Base-by-base conservation (phyloP, 805 yeast genomes). In the Candida dendrica region DNA sequence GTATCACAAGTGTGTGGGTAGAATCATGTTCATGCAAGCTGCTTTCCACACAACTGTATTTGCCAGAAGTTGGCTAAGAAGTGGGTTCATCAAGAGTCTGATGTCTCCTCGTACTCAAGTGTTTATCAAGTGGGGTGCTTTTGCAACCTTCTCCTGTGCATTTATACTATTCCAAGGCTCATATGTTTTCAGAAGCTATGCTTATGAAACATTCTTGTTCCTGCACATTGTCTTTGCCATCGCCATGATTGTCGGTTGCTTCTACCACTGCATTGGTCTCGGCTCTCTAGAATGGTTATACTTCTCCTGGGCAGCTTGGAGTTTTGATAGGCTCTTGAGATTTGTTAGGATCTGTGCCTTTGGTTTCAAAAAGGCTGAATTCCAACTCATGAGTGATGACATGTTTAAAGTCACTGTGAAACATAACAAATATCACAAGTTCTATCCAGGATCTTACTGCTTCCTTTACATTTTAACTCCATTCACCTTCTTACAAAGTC, bases 1-100 rank as follows among this genome's bases (percentile, higher is more conserved):
- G 31, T 74, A 75, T 53, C 96, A 87, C 60, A 80, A 75, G 58
- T 79, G 81, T 79, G 60, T 69, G 17, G 76, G 79, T 3, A 59
- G 83, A 42, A 51, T 69, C 1, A 60, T 67, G 50, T 13, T 20
- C 24, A 6, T 34, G 11, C 27, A 6, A 16, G 37, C 37, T 10
- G 11, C 19, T 19, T 7, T 17, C 15, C 37, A 34, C 18, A 16
- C 37, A 11, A 4, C 4, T 20, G 16, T 19, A 18, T 34, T 18
- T 18, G 18, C 24, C 4, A 15, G 19, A 11, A 5, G 55, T 41
- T 34, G 18, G n/a, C 13, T 31, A 1, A 24, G 26, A 3, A 39
- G 46, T 2, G 41, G 52, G 37, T 5, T 18, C 18, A 13, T 34
- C 9, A 19, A n/a, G 2, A 19, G 18, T 14, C 57, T 61, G 48